phyloP scores from a whole-genome alignment of 2,329 filamentous ascomycete species.

The Colletotrichum sp. region DNA sequence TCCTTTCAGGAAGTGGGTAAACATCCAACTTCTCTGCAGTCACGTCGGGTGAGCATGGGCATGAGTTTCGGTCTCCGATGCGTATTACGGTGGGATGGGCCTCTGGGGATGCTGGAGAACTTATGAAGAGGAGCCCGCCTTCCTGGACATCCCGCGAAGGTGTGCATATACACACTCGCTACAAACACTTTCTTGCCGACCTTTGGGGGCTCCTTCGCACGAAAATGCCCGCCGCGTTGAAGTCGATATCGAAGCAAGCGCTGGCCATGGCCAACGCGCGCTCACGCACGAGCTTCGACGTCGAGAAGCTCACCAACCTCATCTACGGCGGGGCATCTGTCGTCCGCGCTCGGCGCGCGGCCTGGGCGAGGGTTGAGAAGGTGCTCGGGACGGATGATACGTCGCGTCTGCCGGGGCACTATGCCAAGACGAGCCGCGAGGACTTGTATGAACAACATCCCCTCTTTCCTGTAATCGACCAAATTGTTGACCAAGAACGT shows the following conservation, averaged over 20 bases:
- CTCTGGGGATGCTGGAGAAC: fast-evolving
- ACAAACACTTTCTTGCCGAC: too few relatives aligned
- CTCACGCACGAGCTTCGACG: neutral
- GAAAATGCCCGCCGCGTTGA: neutral
- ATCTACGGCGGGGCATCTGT: neutral
- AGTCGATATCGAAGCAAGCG: neutral
- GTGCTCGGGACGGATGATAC: neutral
- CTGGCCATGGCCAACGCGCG: neutral
- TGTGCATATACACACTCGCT: too few relatives aligned
- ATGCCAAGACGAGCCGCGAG: neutral
- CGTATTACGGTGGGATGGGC: neutral
- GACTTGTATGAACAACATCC: neutral
- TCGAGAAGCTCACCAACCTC: neutral
- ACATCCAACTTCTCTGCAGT: neutral
- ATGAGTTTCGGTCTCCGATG: neutral
- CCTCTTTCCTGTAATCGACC: fast-evolving
- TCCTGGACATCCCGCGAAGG: neutral
- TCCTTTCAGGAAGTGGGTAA: neutral
- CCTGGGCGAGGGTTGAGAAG: neutral
- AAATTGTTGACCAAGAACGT: fast-evolving
- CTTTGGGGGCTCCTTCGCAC: fast-evolving
- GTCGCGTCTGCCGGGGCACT: neutral
- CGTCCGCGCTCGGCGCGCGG: neutral
- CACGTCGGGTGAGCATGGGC: neutral
- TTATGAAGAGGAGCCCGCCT: neutral